Conservation (phyloP, 2,329 filamentous ascomycete species). For the Botrytis pseudocinerea region DNA sequence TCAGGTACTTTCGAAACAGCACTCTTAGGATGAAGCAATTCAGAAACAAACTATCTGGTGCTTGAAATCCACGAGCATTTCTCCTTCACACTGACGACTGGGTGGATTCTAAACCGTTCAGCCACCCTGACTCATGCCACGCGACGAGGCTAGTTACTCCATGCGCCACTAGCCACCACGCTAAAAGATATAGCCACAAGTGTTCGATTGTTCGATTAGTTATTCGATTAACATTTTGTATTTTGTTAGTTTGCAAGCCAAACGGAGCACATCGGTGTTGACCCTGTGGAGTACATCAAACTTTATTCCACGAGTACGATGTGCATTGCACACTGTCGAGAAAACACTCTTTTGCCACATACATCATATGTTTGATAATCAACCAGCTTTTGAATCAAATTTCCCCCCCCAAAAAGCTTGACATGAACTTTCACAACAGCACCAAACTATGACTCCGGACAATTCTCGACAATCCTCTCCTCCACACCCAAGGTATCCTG, state of each 20-base stretch:
- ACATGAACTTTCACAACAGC: not conserved
- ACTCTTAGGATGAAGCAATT: constrained; percentile 1
- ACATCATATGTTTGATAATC: not conserved
- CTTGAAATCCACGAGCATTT: not conserved
- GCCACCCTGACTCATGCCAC: constrained; percentile 1
- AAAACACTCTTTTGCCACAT: not conserved
- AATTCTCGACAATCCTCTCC: not conserved
- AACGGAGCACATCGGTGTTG: not conserved
- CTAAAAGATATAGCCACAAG: not conserved
- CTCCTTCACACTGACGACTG: not conserved
- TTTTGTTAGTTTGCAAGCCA: not conserved
- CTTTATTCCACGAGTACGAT: not conserved
- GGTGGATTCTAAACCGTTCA: not conserved
- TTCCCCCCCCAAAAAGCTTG: not conserved
- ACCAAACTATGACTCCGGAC: not conserved
- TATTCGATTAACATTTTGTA: not conserved
- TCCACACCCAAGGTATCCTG: not conserved
- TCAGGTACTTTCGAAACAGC: not conserved
- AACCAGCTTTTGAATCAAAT: not conserved
- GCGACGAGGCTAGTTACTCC: not conserved
- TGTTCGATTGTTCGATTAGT: not conserved
- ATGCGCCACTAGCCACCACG: not conserved
- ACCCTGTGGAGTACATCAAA: not conserved
- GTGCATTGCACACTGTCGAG: not conserved
- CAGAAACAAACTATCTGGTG: not conserved